Conservation (phyloP, 106 monocot genomes). For the Gastrodia elata region DNA sequence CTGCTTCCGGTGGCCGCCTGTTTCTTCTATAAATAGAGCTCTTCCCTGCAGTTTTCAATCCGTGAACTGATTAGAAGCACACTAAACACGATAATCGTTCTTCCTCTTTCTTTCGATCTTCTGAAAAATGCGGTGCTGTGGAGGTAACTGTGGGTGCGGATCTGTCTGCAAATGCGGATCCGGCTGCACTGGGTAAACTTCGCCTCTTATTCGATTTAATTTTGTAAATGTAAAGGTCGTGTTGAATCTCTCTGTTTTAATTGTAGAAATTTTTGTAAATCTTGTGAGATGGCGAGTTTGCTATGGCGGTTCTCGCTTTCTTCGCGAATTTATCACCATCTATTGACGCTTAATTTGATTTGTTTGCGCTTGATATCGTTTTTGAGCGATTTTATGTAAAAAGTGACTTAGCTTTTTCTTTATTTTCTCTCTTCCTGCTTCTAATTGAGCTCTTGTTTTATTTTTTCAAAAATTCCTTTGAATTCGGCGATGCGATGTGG, state of each 20-base stretch:
- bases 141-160: constrained; percentile 58
- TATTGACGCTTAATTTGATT: not conserved
- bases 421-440: not conserved
- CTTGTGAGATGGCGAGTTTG: not conserved
- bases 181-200: constrained; percentile 38
- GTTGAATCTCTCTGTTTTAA: not conserved
- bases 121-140: constrained; percentile 44
- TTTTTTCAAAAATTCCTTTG: no score
- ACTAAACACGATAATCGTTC: no score
- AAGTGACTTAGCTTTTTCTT: not conserved
- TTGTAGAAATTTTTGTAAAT: not conserved
- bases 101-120: not conserved
- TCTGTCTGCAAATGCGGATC: constrained; percentile 45
- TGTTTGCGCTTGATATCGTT: not conserved
- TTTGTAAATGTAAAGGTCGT: not conserved
- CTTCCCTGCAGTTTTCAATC: not conserved
- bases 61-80: not conserved
- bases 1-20: not conserved
- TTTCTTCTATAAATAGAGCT: not conserved
- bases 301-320: not conserved
- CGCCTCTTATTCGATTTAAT: not conserved
- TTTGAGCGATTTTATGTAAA: not conserved
- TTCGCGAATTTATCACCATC: not conserved
- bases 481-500: no score
- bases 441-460: not conserved